Conservation (phyloP, 768 basidiomycete genomes). For the Tylopilus sp. region DNA sequence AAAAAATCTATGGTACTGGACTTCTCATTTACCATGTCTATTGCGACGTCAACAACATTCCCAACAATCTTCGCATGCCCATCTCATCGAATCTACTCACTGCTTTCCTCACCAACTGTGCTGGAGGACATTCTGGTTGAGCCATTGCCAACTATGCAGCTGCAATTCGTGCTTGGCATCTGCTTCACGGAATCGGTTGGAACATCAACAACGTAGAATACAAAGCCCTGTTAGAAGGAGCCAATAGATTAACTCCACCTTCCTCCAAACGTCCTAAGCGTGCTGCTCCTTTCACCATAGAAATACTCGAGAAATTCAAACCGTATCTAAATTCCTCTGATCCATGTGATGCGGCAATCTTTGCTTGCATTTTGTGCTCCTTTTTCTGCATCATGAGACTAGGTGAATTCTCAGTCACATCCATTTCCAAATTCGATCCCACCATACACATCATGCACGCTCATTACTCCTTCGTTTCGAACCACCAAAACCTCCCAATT, state of each 20-base stretch:
- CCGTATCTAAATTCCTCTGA: background rate
- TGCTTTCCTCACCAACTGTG: background rate
- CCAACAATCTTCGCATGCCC: background rate
- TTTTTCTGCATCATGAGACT: background rate
- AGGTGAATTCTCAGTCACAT: background rate
- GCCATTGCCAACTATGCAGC: background rate
- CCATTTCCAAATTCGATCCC: too few species aligned
- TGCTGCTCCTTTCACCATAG: background rate
- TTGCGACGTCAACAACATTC: background rate
- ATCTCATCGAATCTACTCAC: background rate
- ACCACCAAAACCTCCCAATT: background rate
- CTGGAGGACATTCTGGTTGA: background rate
- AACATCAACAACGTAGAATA: background rate
- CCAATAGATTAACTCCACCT: too few species aligned
- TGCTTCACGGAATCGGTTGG: background rate
- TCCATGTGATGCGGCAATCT: background rate
- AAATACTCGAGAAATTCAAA: background rate
- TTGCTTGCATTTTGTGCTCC: background rate
- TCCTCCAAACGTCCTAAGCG: background rate
- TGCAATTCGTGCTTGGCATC: background rate
- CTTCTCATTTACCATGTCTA: background rate
- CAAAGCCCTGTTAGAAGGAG: background rate
- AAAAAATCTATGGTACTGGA: background rate
- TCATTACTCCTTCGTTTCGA: rapidly evolving
- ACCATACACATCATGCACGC: too few species aligned